A percentile compares a stretch with the other conserved stretches of the same genome.
Evolutionary conservation across 371 early-diverging fungal genomes (phyloP).

Genomic region (Mortierella sp.): DNA sequence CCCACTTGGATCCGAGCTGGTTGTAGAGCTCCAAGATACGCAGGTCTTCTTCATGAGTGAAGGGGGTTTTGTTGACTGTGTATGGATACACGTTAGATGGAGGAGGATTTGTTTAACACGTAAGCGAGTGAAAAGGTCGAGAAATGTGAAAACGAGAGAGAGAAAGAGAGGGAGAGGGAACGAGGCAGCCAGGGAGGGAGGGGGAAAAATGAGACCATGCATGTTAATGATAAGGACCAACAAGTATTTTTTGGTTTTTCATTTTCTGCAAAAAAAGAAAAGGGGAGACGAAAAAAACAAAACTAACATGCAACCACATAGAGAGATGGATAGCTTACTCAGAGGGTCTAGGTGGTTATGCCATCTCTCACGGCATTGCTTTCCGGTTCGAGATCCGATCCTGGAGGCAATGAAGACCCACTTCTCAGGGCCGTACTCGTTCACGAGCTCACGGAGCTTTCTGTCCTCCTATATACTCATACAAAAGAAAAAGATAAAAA

Average conservation of each 20-base stretch:
- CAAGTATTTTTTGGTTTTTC: not conserved
- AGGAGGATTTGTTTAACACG: not conserved
- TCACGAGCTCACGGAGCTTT: conserved; percentile 40
- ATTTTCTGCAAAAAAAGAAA: not conserved
- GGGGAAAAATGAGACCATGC: not conserved
- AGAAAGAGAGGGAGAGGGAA: not conserved
- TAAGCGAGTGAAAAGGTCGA: not conserved
- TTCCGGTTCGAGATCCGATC: conserved; percentile 53
- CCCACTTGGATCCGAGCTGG: conserved; percentile 57
- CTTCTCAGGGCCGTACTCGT: conserved; percentile 52
- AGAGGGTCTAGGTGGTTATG: conserved; percentile 55
- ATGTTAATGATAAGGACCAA: not conserved
- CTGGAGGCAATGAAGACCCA: conserved; percentile 56
- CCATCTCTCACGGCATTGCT: conserved; percentile 56
- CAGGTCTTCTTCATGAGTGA: conserved; percentile 56
- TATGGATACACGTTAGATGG: not conserved
- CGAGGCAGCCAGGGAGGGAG: not conserved
- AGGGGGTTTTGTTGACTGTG: conserved; percentile 57
- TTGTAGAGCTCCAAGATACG: conserved; percentile 50
- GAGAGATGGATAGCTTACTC: conserved; percentile 28
- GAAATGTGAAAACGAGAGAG: not conserved
- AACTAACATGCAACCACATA: not conserved
- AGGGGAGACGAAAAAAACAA: not conserved
- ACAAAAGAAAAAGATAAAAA: not conserved
- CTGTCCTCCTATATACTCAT: conserved; percentile 40